Conservation (phyloP, 495 filamentous ascomycete species). For the Parathielavia appendiculata region DNA sequence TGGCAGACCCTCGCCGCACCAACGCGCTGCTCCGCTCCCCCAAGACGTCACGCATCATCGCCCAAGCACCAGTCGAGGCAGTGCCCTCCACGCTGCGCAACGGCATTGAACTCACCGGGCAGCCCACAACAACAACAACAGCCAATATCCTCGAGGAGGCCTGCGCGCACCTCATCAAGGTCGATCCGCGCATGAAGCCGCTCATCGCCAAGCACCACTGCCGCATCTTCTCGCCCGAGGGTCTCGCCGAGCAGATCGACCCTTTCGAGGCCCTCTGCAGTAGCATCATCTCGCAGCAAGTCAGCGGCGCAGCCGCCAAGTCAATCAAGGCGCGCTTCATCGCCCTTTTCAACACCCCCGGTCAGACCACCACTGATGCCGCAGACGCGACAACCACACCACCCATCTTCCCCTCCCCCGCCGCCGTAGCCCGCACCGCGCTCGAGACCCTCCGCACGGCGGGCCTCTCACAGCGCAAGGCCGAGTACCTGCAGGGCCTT, state of each 20-base stretch:
- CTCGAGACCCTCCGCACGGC: conserved; percentile 69
- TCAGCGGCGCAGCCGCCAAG: conserved; percentile 83
- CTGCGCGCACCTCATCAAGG: conserved; percentile 66
- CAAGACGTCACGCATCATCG: conserved; percentile 62
- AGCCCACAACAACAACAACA: conserved; percentile 63
- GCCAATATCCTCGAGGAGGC: conserved; percentile 72
- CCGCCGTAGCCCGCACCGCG: conserved; percentile 56
- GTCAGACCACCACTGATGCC: not conserved
- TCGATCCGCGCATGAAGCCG: conserved; percentile 66
- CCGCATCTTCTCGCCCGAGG: conserved; percentile 71
- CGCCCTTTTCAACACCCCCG: conserved; percentile 54
- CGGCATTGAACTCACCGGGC: not conserved
- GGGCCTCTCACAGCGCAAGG: conserved; percentile 85
- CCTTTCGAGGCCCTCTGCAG: conserved; percentile 77
- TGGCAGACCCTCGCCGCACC: conserved; percentile 47
- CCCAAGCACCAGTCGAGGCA: conserved; percentile 48
- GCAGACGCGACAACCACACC: not conserved
- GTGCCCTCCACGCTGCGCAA: conserved; percentile 49
- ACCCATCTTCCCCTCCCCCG: conserved; percentile 65
- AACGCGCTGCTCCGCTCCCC: conserved; percentile 80
- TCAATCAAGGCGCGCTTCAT: conserved; percentile 85
- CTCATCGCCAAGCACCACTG: conserved; percentile 75
- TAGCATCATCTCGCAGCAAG: conserved; percentile 93
- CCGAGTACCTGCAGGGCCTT: conserved; percentile 85
- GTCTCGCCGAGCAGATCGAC: conserved; percentile 75